Evolutionary conservation across 2,329 filamentous ascomycete species (phyloP), one percentile per base, ranked within the genome.

Genomic region (Blastomyces gilchristii): DNA sequence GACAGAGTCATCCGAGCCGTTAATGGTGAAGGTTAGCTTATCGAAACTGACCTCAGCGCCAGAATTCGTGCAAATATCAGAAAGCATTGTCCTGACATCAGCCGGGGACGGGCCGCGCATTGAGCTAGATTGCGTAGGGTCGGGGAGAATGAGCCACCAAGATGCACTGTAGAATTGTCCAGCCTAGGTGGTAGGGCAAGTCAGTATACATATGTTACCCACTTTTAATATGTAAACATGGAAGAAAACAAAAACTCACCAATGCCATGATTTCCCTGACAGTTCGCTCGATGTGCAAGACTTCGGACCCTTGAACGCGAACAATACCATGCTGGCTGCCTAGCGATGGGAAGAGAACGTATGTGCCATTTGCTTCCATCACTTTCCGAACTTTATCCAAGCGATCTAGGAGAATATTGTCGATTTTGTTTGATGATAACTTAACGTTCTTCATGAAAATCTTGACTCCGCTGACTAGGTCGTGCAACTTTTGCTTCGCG

Each of bases 301-400:
- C 91, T 75, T 99, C 94, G 0, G 88, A 89, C 64, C 92, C 94
- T 75, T 97, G 94, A 43, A 99, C 90, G 58, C 93, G 87, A 67
- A 97, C 88, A 68, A 90, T 82, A 68, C 87, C 91, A 47, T 89
- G 88, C 74, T 93, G 88, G 68, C 90, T 91, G 28, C 91, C 94
- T 50, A 99, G 82, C 25, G 88, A 86, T 8, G 94, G 94, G 68
- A 99, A 90, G 73, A 96, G 84, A 69, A 99, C 91, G 75, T 95
- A 96, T 7, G 93, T 95, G 47, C 93, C 94, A 71, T 97, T 97
- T 63, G 88, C 88, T 74, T 99, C 94, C 77, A 97, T 93, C 67
- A 99, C 96, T 81, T 96, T 97, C 71, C 92, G 90, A 64, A 99
- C 91, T 76, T 97, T 97, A 76, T 97, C 93, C 70, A 97, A 82